These are phyloP conservation scores for Alternaria burnsii DNA, from an alignment of 2,329 filamentous ascomycete species.

Conservation along the genomic window DNA sequence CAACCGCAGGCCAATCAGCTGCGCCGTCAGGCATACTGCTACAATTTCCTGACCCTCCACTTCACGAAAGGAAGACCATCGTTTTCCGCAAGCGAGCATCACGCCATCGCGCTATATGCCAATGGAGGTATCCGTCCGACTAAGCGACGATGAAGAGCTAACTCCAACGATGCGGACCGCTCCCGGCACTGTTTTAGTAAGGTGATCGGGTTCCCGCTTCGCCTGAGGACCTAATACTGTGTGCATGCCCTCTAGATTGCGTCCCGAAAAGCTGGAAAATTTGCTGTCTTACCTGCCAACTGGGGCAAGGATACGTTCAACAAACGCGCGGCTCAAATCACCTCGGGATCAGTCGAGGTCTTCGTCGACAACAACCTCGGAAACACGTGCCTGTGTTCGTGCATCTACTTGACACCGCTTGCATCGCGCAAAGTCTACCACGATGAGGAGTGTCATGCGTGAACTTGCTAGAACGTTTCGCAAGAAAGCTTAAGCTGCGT, in stretches of 20 bases:
- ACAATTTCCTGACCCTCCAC: background rate
- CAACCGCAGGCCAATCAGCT: background rate
- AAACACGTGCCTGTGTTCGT: conserved; percentile 2
- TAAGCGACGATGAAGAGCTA: background rate
- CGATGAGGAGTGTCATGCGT: background rate
- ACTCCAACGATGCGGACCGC: conserved; percentile 5
- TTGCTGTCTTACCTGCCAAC: background rate
- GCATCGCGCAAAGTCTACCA: background rate
- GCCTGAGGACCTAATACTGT: background rate
- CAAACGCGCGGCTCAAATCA: background rate
- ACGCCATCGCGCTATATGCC: background rate
- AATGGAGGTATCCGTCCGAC: background rate
- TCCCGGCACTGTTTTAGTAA: conserved; percentile 6
- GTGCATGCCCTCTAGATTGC: background rate
- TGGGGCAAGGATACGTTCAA: background rate
- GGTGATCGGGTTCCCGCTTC: background rate
- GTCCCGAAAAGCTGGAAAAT: background rate
- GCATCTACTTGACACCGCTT: background rate
- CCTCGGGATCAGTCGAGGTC: background rate
- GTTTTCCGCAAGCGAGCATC: background rate
- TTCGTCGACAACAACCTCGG: background rate
- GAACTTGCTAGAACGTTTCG: background rate
- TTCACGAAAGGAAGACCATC: background rate
- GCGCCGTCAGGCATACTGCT: background rate
- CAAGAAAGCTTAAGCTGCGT: background rate